Base-by-base conservation (phyloP, 1,284 basidiomycete species). In the Thelephora terrestris region DNA sequence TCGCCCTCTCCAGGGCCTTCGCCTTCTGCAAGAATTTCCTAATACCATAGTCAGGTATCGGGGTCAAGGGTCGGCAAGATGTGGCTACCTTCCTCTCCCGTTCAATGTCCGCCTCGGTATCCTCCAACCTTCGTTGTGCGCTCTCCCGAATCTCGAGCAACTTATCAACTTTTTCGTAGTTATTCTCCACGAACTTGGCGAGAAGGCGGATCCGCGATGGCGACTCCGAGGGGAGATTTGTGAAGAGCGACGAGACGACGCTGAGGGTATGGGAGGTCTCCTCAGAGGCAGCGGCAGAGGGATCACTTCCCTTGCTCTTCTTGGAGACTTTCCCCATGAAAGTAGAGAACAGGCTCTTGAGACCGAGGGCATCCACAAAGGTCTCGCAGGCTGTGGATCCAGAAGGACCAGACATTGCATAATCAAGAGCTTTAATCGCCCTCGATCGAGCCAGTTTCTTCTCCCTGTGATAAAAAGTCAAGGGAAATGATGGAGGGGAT, bases 151-250 rank as follows among this genome's bases (percentile, higher is more conserved):
- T 76, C 60, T 98, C 94, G 14, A 98, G 66, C 21, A 99, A 69
- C 55, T 94, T 85, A 62, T 99, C 96, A 1, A 90, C 77, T 62
- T 98, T 97, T 59, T 93, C 91, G 58, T 96, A 99, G 43, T 84
- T 78, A 32, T 71, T 75, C 63, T 97, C 91, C 7, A 97, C 90
- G 59, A 99, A 98, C 63, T 99, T 99, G 17, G 91, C 74, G 4
- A 99, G 69, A 14, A 99, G 67, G 3, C 96, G 83, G 50, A 91
- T 79, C 10, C 96, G 79, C 10, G 77, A 72, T 0, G 83, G 70
- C 0, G 90, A 86, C 45, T 99, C 95, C 0, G 91, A 93, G 0
- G 80, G 75, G 2, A 99, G 76, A 56, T 93, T 92, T 7, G 91
- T 87, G 58, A 99, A 81, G 3, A 99, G 71, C 0, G 91, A 94